Evolutionary conservation across 306 rosid species (phyloP).

Genomic region (Acacia melanoxylon): DNA sequence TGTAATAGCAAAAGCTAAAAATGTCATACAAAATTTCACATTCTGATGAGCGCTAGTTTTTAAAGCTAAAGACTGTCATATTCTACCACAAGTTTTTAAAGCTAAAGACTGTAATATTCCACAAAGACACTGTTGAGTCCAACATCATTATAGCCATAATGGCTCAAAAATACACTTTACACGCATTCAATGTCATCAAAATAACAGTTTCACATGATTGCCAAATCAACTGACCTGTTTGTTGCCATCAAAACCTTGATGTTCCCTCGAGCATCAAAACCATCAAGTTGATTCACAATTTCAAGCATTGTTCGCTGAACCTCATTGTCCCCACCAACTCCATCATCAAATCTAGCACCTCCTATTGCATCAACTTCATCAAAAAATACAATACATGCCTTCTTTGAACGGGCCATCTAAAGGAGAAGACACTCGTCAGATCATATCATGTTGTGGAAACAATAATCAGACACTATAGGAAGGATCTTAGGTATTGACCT

Average conservation of each 20-base stretch:
- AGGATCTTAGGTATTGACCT: constrained; percentile 47
- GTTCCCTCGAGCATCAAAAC: constrained; percentile 89
- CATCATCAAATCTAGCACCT: constrained; percentile 89
- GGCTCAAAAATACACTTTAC: not conserved
- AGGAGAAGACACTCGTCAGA: constrained; percentile 18
- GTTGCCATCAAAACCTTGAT: constrained; percentile 90
- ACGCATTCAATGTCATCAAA: not conserved
- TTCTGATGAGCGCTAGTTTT: not conserved
- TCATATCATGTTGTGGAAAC: not conserved
- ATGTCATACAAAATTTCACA: not conserved
- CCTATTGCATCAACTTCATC: constrained; percentile 94
- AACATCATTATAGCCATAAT: not conserved
- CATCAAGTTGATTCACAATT: constrained; percentile 88
- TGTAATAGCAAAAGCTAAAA: not conserved
- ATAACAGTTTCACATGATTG: not conserved
- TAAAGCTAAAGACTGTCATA: not conserved
- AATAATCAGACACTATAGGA: not conserved
- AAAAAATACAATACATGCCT: constrained; percentile 82
- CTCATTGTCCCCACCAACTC: constrained; percentile 89
- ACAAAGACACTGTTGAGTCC: not conserved
- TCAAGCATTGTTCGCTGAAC: constrained; percentile 92
- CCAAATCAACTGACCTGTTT: constrained; percentile 57
- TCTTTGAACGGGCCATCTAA: constrained; percentile 91
- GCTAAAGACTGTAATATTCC: not conserved
- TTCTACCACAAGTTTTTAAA: not conserved